Conservation (phyloP, 352 stramenopile genomes). For the Globisporangium alternatum region DNA sequence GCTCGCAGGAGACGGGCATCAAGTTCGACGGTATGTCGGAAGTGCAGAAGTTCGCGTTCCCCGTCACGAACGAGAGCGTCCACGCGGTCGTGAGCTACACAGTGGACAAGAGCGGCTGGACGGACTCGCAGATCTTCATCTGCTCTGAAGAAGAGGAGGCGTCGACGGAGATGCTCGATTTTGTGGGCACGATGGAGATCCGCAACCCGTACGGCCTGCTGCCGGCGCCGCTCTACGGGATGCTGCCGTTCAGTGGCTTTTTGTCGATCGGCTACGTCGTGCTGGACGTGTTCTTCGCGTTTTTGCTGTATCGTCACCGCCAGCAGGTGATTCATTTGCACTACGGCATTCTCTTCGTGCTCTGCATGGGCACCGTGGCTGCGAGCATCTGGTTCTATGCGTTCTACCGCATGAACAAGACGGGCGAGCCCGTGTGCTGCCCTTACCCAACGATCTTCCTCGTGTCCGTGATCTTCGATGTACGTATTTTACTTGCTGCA, state of each 20-base stretch:
- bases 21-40: constrained; percentile 62
- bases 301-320: constrained; percentile 68
- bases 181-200: constrained; percentile 70
- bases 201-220: constrained; percentile 80
- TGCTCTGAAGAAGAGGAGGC: constrained; percentile 55
- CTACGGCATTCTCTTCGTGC: constrained; percentile 76
- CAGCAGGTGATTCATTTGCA: constrained; percentile 76
- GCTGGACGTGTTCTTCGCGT: constrained; percentile 75
- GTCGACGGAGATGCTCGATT: constrained; percentile 47
- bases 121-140: constrained; percentile 77
- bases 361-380: constrained; percentile 69
- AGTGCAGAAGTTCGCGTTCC: constrained; percentile 62
- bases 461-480: constrained; percentile 77
- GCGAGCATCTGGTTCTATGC: constrained; percentile 76
- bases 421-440: constrained; percentile 86
- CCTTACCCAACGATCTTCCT: constrained; percentile 86
- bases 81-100: constrained; percentile 48
- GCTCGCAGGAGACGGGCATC: constrained; percentile 36
- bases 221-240: constrained; percentile 78
- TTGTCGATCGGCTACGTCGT: constrained; percentile 71
- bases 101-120: constrained; percentile 70
- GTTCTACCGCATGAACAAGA: constrained; percentile 87
- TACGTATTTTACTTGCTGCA: constrained; percentile 28
- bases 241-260: constrained; percentile 82
- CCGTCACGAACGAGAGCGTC: constrained; percentile 54